A percentile compares a stretch with the other conserved stretches of the same genome.
These are phyloP conservation scores for Fraxinus excelsior DNA, from an alignment of 257 asterid species.

Conservation along the genomic window DNA sequence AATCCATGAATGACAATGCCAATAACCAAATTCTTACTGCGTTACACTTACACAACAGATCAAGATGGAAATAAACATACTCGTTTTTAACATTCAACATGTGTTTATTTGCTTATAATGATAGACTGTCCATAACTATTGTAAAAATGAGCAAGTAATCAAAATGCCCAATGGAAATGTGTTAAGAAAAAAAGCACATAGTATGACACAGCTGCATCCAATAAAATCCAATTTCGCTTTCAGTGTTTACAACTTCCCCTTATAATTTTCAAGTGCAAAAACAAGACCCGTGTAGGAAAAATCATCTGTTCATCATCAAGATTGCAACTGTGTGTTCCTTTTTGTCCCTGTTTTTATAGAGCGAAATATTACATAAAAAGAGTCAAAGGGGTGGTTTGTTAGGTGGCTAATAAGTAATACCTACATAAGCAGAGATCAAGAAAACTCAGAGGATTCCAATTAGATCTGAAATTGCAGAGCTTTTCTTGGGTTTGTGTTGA, in stretches of 20 bases:
- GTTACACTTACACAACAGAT: not conserved
- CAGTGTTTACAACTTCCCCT: not conserved
- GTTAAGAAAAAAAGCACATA: not conserved
- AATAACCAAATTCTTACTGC: not conserved
- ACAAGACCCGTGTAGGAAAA: not conserved
- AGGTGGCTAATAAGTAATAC: slow-evolving; percentile 1
- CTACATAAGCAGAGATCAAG: slow-evolving; percentile 2
- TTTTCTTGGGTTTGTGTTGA: not conserved
- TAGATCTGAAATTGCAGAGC: slow-evolving; percentile 31
- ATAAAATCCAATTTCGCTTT: not conserved
- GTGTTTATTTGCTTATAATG: not conserved
- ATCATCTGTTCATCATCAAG: not conserved
- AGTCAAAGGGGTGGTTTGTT: not conserved
- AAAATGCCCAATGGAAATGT: not conserved
- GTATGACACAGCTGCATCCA: not conserved
- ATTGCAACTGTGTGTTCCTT: not conserved
- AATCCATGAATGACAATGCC: not conserved
- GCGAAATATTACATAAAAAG: not conserved
- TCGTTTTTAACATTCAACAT: not conserved
- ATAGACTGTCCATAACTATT: not conserved
- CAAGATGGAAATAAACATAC: not conserved
- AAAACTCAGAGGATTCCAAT: slow-evolving; percentile 27
- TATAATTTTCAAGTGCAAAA: too few relatives aligned
- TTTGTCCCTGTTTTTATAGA: not conserved
- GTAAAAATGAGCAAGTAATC: not conserved